A percentile compares a stretch with the other conserved stretches of the same genome.
Evolutionary conservation across 1,139 yeast species (phyloP).

Genomic region (Candida tetrigidarum): DNA sequence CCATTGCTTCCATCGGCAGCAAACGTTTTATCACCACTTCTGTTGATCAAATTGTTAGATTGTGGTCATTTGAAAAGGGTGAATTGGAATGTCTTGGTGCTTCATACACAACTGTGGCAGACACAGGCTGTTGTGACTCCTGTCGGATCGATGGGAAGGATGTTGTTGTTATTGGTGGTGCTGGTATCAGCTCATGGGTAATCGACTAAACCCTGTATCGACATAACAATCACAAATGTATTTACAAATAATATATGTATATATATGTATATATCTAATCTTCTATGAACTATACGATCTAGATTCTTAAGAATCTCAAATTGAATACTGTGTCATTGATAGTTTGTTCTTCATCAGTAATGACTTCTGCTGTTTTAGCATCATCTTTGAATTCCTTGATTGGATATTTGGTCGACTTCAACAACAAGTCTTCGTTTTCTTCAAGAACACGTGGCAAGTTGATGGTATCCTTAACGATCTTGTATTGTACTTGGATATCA

Average conservation of each 20-base stretch:
- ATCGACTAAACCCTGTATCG: conserved; percentile 6
- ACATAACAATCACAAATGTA: conserved; percentile 10
- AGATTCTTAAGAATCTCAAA: conserved; percentile 75
- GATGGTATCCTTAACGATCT: conserved; percentile 70
- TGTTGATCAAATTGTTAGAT: conserved; percentile 77
- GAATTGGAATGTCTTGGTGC: conserved; percentile 43
- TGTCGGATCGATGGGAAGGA: conserved; percentile 25
- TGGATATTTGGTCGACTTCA: conserved; percentile 77
- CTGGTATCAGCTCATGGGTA: conserved; percentile 66
- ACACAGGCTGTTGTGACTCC: conserved; percentile 74
- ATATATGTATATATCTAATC: conserved; percentile 4
- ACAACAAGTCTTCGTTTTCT: conserved; percentile 67
- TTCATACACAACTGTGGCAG: conserved; percentile 82
- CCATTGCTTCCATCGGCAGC: conserved; percentile 42
- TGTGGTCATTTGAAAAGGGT: conserved; percentile 54
- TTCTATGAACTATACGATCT: conserved; percentile 17
- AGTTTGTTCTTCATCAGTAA: conserved; percentile 89
- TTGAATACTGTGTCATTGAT: conserved; percentile 86
- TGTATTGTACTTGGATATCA: conserved; percentile 87
- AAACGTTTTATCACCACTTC: conserved; percentile 51
- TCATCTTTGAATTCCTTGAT: conserved; percentile 44
- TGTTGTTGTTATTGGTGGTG: conserved; percentile 65
- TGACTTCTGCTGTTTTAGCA: conserved; percentile 46
- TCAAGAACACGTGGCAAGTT: conserved; percentile 66
- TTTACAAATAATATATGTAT: too few species aligned